Conservation (phyloP, 1,139 yeast genomes). For the Hyphopichia buzzinii region DNA sequence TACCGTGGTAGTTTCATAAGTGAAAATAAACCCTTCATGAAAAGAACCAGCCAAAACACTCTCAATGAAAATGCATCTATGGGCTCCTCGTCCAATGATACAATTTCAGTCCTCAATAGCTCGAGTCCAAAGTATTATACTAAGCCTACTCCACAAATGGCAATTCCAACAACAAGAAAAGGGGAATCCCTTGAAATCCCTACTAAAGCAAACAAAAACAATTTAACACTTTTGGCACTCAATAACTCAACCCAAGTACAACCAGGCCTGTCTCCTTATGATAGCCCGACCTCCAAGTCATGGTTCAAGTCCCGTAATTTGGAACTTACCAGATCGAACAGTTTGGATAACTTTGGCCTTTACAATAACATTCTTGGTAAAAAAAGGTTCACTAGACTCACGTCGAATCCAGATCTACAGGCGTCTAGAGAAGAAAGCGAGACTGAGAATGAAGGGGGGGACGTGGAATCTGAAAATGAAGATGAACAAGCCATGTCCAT, state of each 20-base stretch:
- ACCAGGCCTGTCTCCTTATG: neutral
- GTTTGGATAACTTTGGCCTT: constrained; percentile 21
- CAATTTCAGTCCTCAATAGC: neutral
- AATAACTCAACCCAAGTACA: constrained; percentile 4
- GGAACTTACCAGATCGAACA: constrained; percentile 15
- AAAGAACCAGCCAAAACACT: constrained; percentile 5
- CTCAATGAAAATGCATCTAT: neutral
- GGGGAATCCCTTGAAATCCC: constrained; percentile 81
- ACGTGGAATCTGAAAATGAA: constrained; percentile 43
- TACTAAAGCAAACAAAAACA: constrained; percentile 1
- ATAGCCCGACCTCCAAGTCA: constrained; percentile 7
- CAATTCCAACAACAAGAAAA: constrained; percentile 76
- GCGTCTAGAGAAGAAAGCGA: constrained; percentile 9
- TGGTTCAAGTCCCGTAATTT: constrained; percentile 20
- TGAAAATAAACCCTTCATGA: constrained; percentile 15
- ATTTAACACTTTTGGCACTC: constrained; percentile 6
- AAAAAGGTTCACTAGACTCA: constrained; percentile 15
- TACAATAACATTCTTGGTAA: constrained; percentile 19
- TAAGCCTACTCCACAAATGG: constrained; percentile 73
- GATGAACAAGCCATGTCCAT: constrained; percentile 55
- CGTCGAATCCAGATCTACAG: constrained; percentile 14
- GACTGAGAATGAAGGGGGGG: constrained; percentile 20
- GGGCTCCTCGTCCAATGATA: neutral
- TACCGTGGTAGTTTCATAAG: constrained; percentile 17
- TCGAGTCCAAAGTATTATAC: constrained; percentile 16